Conservation (phyloP, 306 rosid genomes). For the Geum urbanum region DNA sequence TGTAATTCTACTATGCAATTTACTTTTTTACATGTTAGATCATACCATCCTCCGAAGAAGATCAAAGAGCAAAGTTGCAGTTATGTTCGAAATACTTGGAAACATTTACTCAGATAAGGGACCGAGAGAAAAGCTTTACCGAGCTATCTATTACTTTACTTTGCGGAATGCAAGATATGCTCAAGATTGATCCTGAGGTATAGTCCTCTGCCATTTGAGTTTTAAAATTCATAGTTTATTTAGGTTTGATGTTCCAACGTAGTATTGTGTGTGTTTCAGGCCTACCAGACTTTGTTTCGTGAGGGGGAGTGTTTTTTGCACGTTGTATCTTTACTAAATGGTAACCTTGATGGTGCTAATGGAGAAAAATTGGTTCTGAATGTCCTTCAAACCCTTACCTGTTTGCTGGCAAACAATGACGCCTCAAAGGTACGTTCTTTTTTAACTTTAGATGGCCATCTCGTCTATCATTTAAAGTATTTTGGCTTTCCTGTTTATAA, state of each 20-base stretch:
- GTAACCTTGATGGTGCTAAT: constrained; percentile 54
- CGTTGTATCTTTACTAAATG: constrained; percentile 84
- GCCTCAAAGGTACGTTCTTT: constrained; percentile 66
- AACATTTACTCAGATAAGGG: constrained; percentile 80
- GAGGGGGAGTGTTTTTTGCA: constrained; percentile 99
- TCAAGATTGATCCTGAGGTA: constrained; percentile 65
- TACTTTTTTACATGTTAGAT: constrained; percentile 41
- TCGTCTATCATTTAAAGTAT: neutral
- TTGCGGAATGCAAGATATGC: constrained; percentile 76
- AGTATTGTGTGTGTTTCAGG: constrained; percentile 44
- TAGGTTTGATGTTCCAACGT: constrained; percentile 26
- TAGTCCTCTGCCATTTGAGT: constrained; percentile 28
- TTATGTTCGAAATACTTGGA: constrained; percentile 88
- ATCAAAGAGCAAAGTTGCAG: constrained; percentile 67
- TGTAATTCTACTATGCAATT: constrained; percentile 17
- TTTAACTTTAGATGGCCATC: constrained; percentile 1
- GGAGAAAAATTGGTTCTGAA: constrained; percentile 78
- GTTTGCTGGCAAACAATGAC: constrained; percentile 80
- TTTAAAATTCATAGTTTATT: constrained; percentile 3
- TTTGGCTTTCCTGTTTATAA: neutral
- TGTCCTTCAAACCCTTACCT: constrained; percentile 86
- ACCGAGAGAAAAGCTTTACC: constrained; percentile 57
- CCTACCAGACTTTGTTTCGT: constrained; percentile 87
- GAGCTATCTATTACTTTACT: constrained; percentile 75
- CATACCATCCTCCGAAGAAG: constrained; percentile 60